Evolutionary conservation across 2,329 filamentous ascomycete species (phyloP).

Genomic region (Metarhizium anisopliae): DNA sequence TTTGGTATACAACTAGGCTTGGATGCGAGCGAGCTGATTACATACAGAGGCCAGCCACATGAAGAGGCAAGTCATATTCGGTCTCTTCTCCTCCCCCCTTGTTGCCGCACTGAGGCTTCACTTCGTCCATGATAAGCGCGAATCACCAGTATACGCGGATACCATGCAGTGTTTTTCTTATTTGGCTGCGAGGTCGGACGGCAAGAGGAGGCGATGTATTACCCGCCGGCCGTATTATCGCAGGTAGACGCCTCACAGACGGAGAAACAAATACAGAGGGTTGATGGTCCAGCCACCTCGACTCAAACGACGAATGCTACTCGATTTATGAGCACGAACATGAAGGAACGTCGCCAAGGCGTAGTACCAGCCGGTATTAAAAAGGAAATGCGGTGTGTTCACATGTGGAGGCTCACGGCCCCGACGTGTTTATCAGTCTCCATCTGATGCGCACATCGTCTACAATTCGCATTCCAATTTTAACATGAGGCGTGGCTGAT

Average conservation of each 20-base stretch:
- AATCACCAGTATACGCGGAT: background rate
- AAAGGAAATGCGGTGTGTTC: background rate
- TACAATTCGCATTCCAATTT: background rate
- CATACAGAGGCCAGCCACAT: slow-evolving; percentile 23
- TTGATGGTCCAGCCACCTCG: background rate
- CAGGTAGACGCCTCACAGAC: too few relatives aligned
- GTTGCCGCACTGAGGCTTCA: slow-evolving; percentile 21
- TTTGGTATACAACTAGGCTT: background rate
- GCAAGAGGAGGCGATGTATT: too few relatives aligned
- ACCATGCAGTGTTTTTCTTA: too few relatives aligned
- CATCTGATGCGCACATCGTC: background rate
- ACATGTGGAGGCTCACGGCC: background rate
- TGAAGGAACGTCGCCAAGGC: too few relatives aligned
- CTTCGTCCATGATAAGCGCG: background rate
- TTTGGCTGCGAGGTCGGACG: too few relatives aligned
- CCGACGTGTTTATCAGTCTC: background rate
- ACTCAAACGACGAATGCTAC: background rate
- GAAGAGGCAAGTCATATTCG: slow-evolving; percentile 18
- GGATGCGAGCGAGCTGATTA: background rate
- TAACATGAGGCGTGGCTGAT: background rate
- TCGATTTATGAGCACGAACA: background rate
- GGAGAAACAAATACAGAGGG: background rate
- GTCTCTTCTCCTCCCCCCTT: background rate
- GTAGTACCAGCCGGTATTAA: background rate
- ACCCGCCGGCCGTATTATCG: too few relatives aligned